These are phyloP conservation scores for Aspergillus brasiliensis DNA, from an alignment of 2,329 filamentous ascomycete species.

Conservation along the genomic window DNA sequence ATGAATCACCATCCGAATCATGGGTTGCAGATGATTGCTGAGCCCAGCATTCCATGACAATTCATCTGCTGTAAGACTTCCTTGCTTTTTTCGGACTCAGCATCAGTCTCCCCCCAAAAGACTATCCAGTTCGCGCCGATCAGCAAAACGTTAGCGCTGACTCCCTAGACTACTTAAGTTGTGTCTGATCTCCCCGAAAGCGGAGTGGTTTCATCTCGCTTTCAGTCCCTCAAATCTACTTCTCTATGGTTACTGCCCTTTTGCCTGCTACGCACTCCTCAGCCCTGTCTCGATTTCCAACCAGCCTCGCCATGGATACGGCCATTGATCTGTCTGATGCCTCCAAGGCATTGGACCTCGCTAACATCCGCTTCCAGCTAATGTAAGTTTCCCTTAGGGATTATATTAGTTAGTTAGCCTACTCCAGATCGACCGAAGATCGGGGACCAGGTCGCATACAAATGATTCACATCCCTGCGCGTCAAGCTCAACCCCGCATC, in stretches of 20 bases:
- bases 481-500: conserved; percentile 7
- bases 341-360: conserved; percentile 81
- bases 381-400: conserved; percentile 64
- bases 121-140: neutral
- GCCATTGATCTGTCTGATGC: conserved; percentile 85
- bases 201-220: neutral
- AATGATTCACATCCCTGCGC: conserved; percentile 3
- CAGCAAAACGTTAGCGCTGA: neutral
- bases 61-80: neutral
- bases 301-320: conserved; percentile 70
- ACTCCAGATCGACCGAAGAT: neutral
- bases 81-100: neutral
- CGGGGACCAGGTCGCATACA: neutral
- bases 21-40: neutral
- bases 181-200: neutral
- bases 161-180: neutral
- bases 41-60: neutral
- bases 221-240: neutral
- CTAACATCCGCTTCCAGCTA: conserved; percentile 89
- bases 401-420: neutral
- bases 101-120: neutral
- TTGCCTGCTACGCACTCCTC: neutral
- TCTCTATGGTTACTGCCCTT: neutral
- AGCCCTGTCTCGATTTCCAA: neutral
- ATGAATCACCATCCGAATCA: neutral